phyloP scores from a whole-genome alignment of 1,139 yeast genomes.

The Entelexis sorbosivorans region DNA sequence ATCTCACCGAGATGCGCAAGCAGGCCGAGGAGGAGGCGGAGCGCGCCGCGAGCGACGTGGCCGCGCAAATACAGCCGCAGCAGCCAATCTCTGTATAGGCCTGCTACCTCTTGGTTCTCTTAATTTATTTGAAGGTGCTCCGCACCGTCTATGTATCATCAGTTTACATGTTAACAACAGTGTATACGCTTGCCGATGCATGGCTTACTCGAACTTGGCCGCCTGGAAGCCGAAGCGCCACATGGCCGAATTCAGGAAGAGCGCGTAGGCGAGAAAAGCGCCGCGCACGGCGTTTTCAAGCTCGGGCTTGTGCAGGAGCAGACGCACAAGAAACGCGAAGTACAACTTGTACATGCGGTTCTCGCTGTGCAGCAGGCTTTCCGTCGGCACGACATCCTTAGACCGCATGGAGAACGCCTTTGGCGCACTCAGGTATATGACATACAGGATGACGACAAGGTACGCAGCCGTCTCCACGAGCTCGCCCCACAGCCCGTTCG shows the following conservation, averaged over 20 bases:
- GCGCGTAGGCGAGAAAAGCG: background rate
- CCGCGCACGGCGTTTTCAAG: background rate
- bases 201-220: background rate
- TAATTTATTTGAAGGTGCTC: slow-evolving; percentile 1
- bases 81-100: slow-evolving; percentile 7
- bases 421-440: background rate
- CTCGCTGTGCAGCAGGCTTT: background rate
- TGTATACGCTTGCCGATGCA: no score
- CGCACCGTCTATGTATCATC: background rate
- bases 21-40: slow-evolving; percentile 18
- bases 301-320: background rate
- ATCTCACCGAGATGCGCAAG: slow-evolving; percentile 31
- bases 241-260: background rate
- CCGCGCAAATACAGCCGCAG: background rate
- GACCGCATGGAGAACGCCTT: background rate
- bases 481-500: background rate
- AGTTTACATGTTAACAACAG: no score
- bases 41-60: background rate
- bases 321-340: background rate
- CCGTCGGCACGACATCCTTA: background rate
- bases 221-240: background rate
- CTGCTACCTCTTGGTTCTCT: background rate
- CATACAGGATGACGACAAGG: background rate
- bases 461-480: background rate
- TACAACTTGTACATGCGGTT: background rate